phyloP scores from a whole-genome alignment of 1,284 basidiomycete species.

The Xerocomus nothofagi region DNA sequence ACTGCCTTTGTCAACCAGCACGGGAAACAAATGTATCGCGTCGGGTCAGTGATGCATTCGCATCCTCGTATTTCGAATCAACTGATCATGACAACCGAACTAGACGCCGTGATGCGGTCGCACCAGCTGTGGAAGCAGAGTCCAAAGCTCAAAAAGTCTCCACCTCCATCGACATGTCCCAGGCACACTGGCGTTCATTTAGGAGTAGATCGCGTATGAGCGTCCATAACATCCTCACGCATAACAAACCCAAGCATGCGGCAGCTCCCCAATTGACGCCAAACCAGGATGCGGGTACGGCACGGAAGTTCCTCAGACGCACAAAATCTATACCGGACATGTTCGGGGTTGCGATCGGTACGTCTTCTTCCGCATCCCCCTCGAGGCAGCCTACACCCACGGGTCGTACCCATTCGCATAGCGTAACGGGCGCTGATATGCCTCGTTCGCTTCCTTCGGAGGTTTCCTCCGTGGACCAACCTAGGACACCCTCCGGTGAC shows the following conservation, averaged over 20 bases:
- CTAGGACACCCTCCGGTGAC: slow-evolving; percentile 42
- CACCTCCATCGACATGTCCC: slow-evolving; percentile 28
- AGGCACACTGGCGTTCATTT: slow-evolving; percentile 20
- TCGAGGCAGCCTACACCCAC: slow-evolving; percentile 35
- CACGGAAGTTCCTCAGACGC: slow-evolving; percentile 48
- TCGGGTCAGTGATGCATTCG: slow-evolving; percentile 54
- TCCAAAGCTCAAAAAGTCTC: slow-evolving; percentile 36
- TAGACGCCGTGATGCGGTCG: slow-evolving; percentile 55
- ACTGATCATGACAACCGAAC: slow-evolving; percentile 13
- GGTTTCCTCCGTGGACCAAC: slow-evolving; percentile 11
- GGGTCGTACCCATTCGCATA: slow-evolving; percentile 71
- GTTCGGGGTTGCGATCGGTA: slow-evolving; percentile 35
- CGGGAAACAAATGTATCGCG: slow-evolving; percentile 70
- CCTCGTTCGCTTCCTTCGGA: slow-evolving; percentile 39
- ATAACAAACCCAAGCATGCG: slow-evolving; percentile 48
- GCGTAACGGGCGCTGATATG: slow-evolving; percentile 70
- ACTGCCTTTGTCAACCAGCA: slow-evolving; percentile 77
- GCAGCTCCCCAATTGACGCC: slow-evolving; percentile 15
- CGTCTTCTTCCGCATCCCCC: slow-evolving; percentile 23
- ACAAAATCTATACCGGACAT: slow-evolving; percentile 70
- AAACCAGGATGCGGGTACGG: slow-evolving; percentile 21
- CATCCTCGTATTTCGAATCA: not conserved
- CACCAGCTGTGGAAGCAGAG: slow-evolving; percentile 45
- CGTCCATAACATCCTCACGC: slow-evolving; percentile 59
- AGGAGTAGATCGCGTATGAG: slow-evolving; percentile 60